Evolutionary conservation across 768 basidiomycete species (phyloP), one percentile per base, ranked within the genome.

Genomic region (Trametes maxima): DNA sequence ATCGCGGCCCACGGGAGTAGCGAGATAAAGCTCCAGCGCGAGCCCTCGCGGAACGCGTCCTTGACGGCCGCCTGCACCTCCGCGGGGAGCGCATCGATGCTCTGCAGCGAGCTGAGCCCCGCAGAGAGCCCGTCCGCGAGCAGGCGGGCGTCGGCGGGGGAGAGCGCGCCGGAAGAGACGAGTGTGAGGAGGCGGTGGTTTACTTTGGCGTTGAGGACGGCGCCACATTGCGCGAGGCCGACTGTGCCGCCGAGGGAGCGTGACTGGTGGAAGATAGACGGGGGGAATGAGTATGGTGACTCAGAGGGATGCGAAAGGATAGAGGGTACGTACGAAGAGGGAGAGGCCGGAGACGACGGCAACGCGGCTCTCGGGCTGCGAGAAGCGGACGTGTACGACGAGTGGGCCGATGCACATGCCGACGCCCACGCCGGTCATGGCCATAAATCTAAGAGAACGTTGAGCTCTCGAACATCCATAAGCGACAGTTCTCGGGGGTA

Each of bases 201-300:
- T 28, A 80, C 81, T 68, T 76, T 80, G 36, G 75, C 69, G 62
- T 76, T 76, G 55, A 83, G 74, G 21, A 84, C 72, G 8, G 83
- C 79, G 43, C 77, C 75, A 53, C 82, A 82, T 63, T 84, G 83
- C 0, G 83, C 81, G 40, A 84, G 77, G 22, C 83, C 82, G 40
- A 82, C 67, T 0, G 81, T 83, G 10, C 83, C 83, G n/a, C 83
- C 83, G 40, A 82, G 70, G 0, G 78, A 69, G 16, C 79, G 76
- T 71, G 79, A 80, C 81, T 83, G 63, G 28, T 47, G 50, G 36
- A 57, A 13, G 17, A 42, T 10, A 24, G 28, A 28, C 36, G 37
- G 3, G 22, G 37, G 39, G 21, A 1, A 2, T 47, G 11, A 47
- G 40, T 11, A 24, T 16, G 46, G 19, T 7, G 12, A 17, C 2